Percentiles rank a stretch among this genome's conserved stretches.
Conservation (phyloP, 352 stramenopile species). For the Pythium guiyangense region DNA sequence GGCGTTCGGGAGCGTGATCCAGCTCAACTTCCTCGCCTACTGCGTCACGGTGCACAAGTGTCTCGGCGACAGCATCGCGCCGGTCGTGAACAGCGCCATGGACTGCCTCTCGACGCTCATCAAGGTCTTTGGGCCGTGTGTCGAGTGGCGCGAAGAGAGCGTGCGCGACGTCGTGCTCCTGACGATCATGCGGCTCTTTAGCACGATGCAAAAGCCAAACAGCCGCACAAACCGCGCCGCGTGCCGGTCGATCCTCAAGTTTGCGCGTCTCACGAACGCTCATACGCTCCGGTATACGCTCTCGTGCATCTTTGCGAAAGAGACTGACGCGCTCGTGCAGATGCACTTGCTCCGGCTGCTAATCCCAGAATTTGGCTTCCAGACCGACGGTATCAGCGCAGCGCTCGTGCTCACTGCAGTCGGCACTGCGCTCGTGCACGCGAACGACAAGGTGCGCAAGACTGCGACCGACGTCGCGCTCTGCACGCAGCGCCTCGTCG, state of each 20-base stretch:
- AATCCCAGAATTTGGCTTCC: conserved; percentile 75
- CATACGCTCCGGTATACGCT: conserved; percentile 70
- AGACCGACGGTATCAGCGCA: conserved; percentile 58
- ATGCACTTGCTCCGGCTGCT: conserved; percentile 79
- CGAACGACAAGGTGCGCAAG: conserved; percentile 72
- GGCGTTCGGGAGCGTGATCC: conserved; percentile 50
- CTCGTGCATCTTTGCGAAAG: conserved; percentile 66
- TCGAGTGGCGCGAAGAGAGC: conserved; percentile 65
- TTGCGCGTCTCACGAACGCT: conserved; percentile 56
- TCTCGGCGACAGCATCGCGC: conserved; percentile 62
- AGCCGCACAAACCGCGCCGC: conserved; percentile 67
- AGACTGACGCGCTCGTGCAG: conserved; percentile 67
- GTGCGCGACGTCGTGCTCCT: conserved; percentile 64
- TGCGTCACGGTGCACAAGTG: conserved; percentile 53
- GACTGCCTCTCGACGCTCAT: conserved; percentile 63
- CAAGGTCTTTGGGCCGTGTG: conserved; percentile 65
- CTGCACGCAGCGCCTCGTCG: conserved; percentile 69
- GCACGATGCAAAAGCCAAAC: conserved; percentile 76
- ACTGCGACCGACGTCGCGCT: conserved; percentile 71
- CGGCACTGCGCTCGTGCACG: conserved; percentile 39
- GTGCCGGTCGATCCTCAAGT: conserved; percentile 72
- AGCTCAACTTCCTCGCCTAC: conserved; percentile 64
- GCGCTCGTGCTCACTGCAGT: conserved; percentile 44
- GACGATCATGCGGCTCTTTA: conserved; percentile 54
- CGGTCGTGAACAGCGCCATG: conserved; percentile 70